Percentiles rank a stretch among this genome's conserved stretches.
Evolutionary conservation across 306 rosid genomes (phyloP).

Genomic region (Quercus suber): DNA sequence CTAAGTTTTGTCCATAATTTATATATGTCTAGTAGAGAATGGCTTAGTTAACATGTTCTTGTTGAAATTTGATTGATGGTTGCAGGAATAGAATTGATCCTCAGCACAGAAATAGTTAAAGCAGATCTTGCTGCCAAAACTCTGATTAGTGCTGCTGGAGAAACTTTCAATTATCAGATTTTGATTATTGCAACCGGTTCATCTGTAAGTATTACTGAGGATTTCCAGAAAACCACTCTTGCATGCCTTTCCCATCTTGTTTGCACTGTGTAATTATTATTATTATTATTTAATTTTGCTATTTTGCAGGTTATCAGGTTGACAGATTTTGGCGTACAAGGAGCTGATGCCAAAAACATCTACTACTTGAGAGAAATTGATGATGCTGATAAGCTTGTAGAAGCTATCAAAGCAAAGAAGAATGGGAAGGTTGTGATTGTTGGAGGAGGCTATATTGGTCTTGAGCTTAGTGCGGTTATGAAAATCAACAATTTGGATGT

Average conservation of each 20-base stretch:
- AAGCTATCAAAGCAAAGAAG: conserved; percentile 71
- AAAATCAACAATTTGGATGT: conserved; percentile 71
- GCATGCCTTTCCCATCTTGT: conserved; percentile 7
- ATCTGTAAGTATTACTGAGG: conserved; percentile 47
- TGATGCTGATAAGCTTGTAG: conserved; percentile 79
- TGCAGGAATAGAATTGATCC: conserved; percentile 84
- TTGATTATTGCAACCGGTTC: conserved; percentile 93
- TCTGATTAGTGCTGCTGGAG: conserved; percentile 65
- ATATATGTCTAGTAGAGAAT: conserved; percentile 2
- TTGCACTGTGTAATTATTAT: background rate
- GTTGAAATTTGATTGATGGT: conserved; percentile 23
- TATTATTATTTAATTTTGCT: background rate
- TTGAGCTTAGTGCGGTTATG: conserved; percentile 88
- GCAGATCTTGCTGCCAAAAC: conserved; percentile 74
- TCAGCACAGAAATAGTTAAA: conserved; percentile 78
- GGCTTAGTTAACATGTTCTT: conserved; percentile 12
- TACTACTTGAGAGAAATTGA: conserved; percentile 89
- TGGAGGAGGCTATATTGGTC: conserved; percentile 98
- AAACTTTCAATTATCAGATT: conserved; percentile 60
- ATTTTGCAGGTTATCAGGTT: conserved; percentile 71
- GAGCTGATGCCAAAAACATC: conserved; percentile 96
- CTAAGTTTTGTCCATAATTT: background rate
- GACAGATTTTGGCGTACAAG: conserved; percentile 87
- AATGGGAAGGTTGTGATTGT: conserved; percentile 87
- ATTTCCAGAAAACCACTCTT: conserved; percentile 11